Base-by-base conservation (phyloP, 257 asterid genomes). In the Solanum arcanum region DNA sequence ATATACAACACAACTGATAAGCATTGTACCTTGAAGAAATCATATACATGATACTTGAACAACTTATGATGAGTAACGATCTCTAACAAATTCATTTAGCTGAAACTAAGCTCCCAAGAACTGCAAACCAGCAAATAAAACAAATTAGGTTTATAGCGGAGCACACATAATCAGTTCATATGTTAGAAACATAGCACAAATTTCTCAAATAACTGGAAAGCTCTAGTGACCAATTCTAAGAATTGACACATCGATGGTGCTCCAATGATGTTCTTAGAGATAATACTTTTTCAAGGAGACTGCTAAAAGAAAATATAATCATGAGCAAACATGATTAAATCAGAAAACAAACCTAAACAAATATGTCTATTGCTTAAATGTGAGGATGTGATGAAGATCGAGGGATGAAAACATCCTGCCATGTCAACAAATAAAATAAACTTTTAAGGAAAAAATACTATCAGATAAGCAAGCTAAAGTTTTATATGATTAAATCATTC, bases 311-410 rank as follows among this genome's bases (percentile, higher is more conserved):
- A 75, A 31, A 70, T 70, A 73, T 21, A 39, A 75, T 41, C 62
- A 77, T 14, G 39, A 13, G 64, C 23, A 9, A 44, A 44, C 64
- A 44, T 42, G 47, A 47, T 4, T 29, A 21, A 75, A 14, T 9
- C n/a, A 52, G 75, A 37, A 83, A 42, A 83, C 93, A 86, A 31
- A 96, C 98, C 99, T 92, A 95, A 90, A 90, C 99, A 96, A 87
- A 96, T 96, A 90, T 95, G 99, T 11, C 97, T 98, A 81, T 96
- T 96, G 91, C 99, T 95, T 95, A 96, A 89, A 96, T 96, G 88
- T 29, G 99, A 78, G 98, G 97, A 69, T 96, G 99, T 87, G 90
- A 90, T 3, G 99, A 98, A 87, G 98, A 96, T 1, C 97, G 97
- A 47, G 95, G 93, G 39, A 95, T 86, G 91, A 96, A 96, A 89